Evolutionary conservation across 1,139 yeast species (phyloP).

Genomic region (Protomyces gravidus): DNA sequence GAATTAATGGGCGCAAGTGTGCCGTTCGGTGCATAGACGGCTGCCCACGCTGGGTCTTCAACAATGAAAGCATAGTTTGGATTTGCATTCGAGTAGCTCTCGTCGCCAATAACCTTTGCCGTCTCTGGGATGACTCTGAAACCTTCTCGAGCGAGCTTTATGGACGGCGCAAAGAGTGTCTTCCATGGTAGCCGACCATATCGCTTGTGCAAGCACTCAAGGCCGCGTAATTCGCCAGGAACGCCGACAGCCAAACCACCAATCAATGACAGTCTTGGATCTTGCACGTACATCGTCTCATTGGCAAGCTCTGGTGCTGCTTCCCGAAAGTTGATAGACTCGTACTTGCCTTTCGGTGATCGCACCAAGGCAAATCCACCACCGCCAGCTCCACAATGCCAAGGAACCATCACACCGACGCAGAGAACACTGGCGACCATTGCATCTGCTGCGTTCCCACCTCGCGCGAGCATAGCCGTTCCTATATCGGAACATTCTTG

Average conservation of each 20-base stretch:
- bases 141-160: conserved; percentile 61
- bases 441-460: conserved; percentile 89
- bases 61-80: conserved; percentile 44
- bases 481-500: conserved; percentile 70
- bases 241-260: conserved; percentile 84
- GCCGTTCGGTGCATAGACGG: conserved; percentile 36
- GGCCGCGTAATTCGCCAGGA: conserved; percentile 86
- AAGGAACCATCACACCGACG: conserved; percentile 75
- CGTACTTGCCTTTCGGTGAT: conserved; percentile 10
- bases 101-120: conserved; percentile 33
- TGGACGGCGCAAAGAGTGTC: conserved; percentile 69
- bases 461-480: conserved; percentile 49
- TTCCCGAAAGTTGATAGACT: conserved; percentile 77
- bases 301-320: conserved; percentile 66
- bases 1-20: conserved; percentile 54
- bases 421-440: conserved; percentile 85
- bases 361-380: conserved; percentile 34
- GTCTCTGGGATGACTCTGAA: conserved; percentile 48
- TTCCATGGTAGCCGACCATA: conserved; percentile 72
- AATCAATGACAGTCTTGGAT: conserved; percentile 51
- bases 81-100: neutral
- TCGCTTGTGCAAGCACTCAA: conserved; percentile 53
- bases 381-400: conserved; percentile 90
- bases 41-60: conserved; percentile 36
- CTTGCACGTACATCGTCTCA: conserved; percentile 59